Conservation (phyloP, 148 eudicot genomes). For the Heliosperma pusillum region DNA sequence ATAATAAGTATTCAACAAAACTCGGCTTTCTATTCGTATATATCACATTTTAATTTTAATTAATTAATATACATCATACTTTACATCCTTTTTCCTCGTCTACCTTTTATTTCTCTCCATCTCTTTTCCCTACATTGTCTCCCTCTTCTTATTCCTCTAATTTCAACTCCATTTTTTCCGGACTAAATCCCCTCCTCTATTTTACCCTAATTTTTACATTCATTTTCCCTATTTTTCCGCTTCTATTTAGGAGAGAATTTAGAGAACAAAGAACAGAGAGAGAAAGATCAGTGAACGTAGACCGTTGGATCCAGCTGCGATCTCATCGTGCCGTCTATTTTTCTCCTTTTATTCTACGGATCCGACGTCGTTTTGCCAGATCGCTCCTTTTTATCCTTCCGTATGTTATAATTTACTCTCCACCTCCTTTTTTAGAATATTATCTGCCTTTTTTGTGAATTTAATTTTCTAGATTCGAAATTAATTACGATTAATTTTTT, state of each 20-base stretch:
- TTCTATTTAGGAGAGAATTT: slow-evolving; percentile 15
- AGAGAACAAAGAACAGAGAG: not conserved
- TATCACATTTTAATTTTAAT: no score
- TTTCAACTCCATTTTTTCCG: not conserved
- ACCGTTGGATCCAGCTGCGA: slow-evolving; percentile 24
- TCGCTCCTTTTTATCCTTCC: not conserved
- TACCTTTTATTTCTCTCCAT: not conserved
- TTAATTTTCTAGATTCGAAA: not conserved
- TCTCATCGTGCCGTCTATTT: slow-evolving; percentile 14
- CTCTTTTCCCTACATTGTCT: not conserved
- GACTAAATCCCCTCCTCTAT: not conserved
- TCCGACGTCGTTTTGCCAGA: slow-evolving; percentile 23
- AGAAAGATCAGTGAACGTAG: not conserved
- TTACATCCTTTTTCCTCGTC: not conserved
- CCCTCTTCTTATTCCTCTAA: not conserved
- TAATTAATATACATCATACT: no score
- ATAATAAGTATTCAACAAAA: no score
- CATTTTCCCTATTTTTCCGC: not conserved
- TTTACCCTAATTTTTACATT: not conserved
- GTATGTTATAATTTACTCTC: not conserved
- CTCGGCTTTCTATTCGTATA: no score
- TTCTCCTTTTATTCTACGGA: slow-evolving; percentile 16
- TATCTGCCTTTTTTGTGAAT: not conserved
- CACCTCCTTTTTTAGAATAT: not conserved
- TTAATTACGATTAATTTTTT: no score